Conservation (phyloP, 2,329 filamentous ascomycete genomes). For the Didymella pinodella region DNA sequence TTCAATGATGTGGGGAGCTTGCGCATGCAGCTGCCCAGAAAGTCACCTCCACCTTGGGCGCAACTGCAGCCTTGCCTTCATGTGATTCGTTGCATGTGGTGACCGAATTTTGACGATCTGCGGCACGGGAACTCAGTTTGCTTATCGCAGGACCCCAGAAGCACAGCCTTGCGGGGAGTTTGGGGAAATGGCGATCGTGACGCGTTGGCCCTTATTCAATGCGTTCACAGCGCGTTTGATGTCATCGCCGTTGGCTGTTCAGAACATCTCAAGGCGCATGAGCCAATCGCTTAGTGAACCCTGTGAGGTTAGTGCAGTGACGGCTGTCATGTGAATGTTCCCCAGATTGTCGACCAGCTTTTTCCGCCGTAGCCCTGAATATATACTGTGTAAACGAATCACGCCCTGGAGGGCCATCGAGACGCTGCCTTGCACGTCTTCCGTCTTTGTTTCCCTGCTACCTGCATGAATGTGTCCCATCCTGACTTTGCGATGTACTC, state of each 20-base stretch:
- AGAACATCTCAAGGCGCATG: conserved; percentile 9
- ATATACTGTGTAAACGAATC: neutral
- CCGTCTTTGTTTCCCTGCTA: neutral
- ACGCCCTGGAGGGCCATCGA: neutral
- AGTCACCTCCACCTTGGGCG: conserved; percentile 25
- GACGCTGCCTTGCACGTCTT: neutral
- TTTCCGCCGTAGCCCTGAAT: neutral
- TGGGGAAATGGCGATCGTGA: conserved; percentile 17
- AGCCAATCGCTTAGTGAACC: conserved; percentile 28
- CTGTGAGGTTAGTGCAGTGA: conserved; percentile 4
- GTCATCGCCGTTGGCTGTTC: conserved; percentile 24
- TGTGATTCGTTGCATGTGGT: conserved; percentile 34
- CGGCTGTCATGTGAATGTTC: conserved; percentile 10
- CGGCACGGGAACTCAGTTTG: conserved; percentile 15
- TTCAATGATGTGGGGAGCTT: conserved; percentile 27
- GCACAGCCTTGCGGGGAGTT: conserved; percentile 25
- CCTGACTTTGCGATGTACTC: neutral
- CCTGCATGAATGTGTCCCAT: neutral
- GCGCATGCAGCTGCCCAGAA: conserved; percentile 26
- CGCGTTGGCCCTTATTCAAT: conserved; percentile 22
- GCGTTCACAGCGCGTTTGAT: conserved; percentile 24
- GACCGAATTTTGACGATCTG: conserved; percentile 24
- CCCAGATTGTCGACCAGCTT: neutral
- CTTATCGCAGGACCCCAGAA: conserved; percentile 15
- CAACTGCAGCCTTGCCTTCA: conserved; percentile 28